These are phyloP conservation scores for Chaetomiaceae sp. DNA, from an alignment of 2,329 filamentous ascomycete species.

Conservation along the genomic window DNA sequence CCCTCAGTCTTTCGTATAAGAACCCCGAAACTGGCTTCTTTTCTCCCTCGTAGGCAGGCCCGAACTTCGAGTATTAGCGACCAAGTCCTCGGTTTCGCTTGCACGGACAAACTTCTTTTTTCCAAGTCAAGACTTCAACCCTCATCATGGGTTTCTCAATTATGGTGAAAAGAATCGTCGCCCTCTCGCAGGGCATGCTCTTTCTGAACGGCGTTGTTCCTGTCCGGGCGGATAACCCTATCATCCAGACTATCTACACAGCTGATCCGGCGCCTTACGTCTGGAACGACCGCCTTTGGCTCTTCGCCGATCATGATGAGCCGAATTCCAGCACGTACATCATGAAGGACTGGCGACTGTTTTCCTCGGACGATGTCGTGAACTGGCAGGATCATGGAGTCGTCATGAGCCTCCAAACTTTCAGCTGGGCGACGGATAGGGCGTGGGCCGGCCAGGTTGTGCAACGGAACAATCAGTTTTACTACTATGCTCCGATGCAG, in stretches of 20 bases:
- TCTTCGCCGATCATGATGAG: constrained; percentile 31
- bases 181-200: no score
- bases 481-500: constrained; percentile 30
- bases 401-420: constrained; percentile 27
- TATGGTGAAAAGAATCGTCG: no score
- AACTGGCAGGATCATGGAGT: constrained; percentile 33
- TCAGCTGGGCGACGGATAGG: constrained; percentile 32
- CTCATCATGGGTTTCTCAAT: no score
- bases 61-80: no score
- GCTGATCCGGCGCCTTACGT: constrained; percentile 31
- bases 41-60: no score
- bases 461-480: constrained; percentile 32
- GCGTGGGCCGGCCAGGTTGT: constrained; percentile 34
- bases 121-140: no score
- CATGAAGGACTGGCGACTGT: constrained; percentile 34
- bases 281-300: constrained; percentile 27
- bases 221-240: constrained; percentile 15
- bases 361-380: constrained; percentile 32
- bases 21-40: no score
- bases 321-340: constrained; percentile 25
- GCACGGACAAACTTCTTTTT: no score
- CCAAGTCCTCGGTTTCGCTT: no score
- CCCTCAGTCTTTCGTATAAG: no score
- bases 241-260: constrained; percentile 18
- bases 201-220: no score